phyloP scores from a whole-genome alignment of 805 yeast species.

The Zygosaccharomyces siamensis region DNA sequence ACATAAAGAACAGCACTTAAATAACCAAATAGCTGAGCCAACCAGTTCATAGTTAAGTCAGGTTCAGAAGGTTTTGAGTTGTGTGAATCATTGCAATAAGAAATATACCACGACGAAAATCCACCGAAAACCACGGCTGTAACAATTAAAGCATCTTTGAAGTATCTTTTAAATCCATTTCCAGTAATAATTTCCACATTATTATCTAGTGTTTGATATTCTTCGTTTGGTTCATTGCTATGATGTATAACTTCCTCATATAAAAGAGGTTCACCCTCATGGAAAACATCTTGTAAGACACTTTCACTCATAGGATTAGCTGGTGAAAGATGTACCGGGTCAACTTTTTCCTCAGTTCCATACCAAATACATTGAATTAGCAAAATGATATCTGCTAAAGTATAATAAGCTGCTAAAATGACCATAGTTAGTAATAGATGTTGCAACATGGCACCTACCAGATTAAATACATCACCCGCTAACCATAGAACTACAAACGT shows the following conservation, averaged over 20 bases:
- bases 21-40: slow-evolving; percentile 87
- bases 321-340: slow-evolving; percentile 77
- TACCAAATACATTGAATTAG: slow-evolving; percentile 80
- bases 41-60: slow-evolving; percentile 58
- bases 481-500: slow-evolving; percentile 87
- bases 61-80: slow-evolving; percentile 20
- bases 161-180: slow-evolving; percentile 19
- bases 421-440: slow-evolving; percentile 93
- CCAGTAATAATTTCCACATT: slow-evolving; percentile 14
- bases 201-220: slow-evolving; percentile 8
- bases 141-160: slow-evolving; percentile 49
- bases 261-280: slow-evolving; percentile 33
- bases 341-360: slow-evolving; percentile 54
- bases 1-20: slow-evolving; percentile 67
- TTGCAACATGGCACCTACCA: slow-evolving; percentile 84
- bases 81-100: slow-evolving; percentile 46
- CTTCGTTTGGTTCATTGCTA: not conserved
- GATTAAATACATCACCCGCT: slow-evolving; percentile 89
- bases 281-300: slow-evolving; percentile 46
- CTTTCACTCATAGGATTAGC: slow-evolving; percentile 79
- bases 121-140: slow-evolving; percentile 70
- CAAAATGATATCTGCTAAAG: slow-evolving; percentile 81
- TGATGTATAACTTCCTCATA: slow-evolving; percentile 1
- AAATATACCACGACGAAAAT: slow-evolving; percentile 78
- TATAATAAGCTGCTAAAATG: slow-evolving; percentile 85